phyloP scores from a whole-genome alignment of 139 green algal species.

The Volvox africanus region DNA sequence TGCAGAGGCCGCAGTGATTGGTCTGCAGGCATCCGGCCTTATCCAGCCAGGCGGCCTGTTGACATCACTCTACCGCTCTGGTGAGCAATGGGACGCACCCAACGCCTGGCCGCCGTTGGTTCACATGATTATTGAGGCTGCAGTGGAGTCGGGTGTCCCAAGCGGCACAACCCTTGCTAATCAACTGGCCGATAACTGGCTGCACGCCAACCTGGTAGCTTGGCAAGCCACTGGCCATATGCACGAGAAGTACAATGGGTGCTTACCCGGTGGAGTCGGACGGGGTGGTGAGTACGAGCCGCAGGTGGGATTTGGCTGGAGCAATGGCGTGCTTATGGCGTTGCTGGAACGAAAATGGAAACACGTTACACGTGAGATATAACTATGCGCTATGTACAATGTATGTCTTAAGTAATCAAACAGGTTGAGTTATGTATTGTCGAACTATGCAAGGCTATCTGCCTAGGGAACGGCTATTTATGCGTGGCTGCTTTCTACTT shows the following conservation, averaged over 20 bases:
- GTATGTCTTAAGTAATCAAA: no score
- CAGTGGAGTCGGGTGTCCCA: constrained; percentile 22
- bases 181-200: constrained; percentile 22
- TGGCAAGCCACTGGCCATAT: constrained; percentile 61
- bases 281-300: constrained; percentile 76
- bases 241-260: constrained; percentile 86
- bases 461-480: no score
- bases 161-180: neutral
- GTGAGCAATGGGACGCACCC: constrained; percentile 96
- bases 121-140: constrained; percentile 76
- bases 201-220: constrained; percentile 17
- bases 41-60: constrained; percentile 66
- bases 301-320: constrained; percentile 91
- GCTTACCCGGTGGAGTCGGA: constrained; percentile 47
- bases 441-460: no score
- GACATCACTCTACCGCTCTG: constrained; percentile 72
- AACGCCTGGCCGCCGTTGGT: constrained; percentile 96
- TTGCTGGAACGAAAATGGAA: constrained; percentile 66
- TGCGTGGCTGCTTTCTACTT: no score
- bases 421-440: no score
- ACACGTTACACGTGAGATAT: neutral
- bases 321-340: constrained; percentile 82
- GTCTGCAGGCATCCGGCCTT: constrained; percentile 56
- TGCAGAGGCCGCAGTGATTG: constrained; percentile 47
- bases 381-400: no score